Evolutionary conservation across 2,329 filamentous ascomycete species (phyloP).

Genomic region (Xylaria sp.): DNA sequence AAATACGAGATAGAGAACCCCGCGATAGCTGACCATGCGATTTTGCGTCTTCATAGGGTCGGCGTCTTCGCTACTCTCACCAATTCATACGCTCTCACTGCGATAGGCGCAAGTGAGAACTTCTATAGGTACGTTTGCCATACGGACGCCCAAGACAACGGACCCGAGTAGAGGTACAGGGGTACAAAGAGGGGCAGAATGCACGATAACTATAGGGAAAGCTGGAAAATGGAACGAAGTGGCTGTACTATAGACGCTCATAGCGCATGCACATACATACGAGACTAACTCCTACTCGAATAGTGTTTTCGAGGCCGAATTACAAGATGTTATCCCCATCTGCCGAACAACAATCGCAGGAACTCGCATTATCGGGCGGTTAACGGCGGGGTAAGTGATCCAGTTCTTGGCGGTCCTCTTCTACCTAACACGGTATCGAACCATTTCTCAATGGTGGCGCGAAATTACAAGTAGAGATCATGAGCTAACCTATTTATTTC

Average conservation of each 20-base stretch:
- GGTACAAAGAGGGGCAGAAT: not conserved
- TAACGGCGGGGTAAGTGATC: constrained; percentile 83
- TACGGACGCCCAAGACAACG: not conserved
- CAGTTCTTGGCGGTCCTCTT: not conserved
- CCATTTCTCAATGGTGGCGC: constrained; percentile 10
- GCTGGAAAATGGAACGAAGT: not conserved
- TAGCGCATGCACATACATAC: not conserved
- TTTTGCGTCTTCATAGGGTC: constrained; percentile 69
- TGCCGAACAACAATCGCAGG: constrained; percentile 97
- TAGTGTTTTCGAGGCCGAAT: constrained; percentile 95
- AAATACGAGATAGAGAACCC: constrained; percentile 27
- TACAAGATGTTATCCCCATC: constrained; percentile 97
- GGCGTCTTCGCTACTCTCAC: constrained; percentile 97
- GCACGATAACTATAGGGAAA: constrained; percentile 11
- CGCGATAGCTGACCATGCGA: constrained; percentile 40
- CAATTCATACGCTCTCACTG: constrained; percentile 95
- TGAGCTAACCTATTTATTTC: constrained; percentile 23
- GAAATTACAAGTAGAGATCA: not conserved
- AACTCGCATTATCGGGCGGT: constrained; percentile 92
- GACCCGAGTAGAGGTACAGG: not conserved
- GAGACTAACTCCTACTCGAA: constrained; percentile 30
- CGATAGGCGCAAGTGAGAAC: constrained; percentile 95
- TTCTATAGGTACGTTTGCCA: constrained; percentile 80
- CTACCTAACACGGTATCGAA: not conserved
- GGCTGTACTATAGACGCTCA: constrained; percentile 1